phyloP scores from a whole-genome alignment of 164 flowering plant species.

The Macadamia integrifolia region DNA sequence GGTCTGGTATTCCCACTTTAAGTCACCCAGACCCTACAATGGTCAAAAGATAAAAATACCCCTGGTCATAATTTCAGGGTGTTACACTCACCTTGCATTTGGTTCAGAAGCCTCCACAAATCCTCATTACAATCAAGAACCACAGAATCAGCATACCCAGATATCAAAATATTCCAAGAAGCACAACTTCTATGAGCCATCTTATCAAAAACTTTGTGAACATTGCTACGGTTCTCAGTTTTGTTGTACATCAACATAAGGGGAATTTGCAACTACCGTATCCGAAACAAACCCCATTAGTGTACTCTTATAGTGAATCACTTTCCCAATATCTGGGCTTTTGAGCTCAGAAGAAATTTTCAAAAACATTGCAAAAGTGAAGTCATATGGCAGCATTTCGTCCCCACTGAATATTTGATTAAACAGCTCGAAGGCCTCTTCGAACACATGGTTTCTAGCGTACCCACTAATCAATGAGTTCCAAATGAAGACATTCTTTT shows the following conservation, averaged over 20 bases:
- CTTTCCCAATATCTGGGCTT: conserved; percentile 30
- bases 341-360: conserved; percentile 41
- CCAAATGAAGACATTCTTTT: conserved; percentile 38
- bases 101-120: conserved; percentile 29
- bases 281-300: conserved; percentile 38
- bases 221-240: conserved; percentile 26
- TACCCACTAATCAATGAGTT: conserved; percentile 56
- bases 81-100: no score
- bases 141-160: conserved; percentile 24
- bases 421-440: conserved; percentile 39
- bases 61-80: no score
- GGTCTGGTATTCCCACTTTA: no score
- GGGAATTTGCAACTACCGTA: conserved; percentile 43
- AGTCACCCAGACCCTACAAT: no score
- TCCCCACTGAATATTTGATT: conserved; percentile 27
- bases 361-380: conserved; percentile 38
- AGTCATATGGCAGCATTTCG: conserved; percentile 36
- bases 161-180: conserved; percentile 57
- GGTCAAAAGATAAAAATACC: no score
- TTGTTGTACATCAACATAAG: conserved; percentile 55
- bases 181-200: conserved; percentile 47
- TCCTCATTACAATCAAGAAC: conserved; percentile 12
- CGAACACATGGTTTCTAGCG: conserved; percentile 23
- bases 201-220: conserved; percentile 54
- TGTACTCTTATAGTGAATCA: conserved; percentile 37